phyloP scores from a whole-genome alignment of 176 grass and related monocot genomes.

The Rhynchospora pubera region DNA sequence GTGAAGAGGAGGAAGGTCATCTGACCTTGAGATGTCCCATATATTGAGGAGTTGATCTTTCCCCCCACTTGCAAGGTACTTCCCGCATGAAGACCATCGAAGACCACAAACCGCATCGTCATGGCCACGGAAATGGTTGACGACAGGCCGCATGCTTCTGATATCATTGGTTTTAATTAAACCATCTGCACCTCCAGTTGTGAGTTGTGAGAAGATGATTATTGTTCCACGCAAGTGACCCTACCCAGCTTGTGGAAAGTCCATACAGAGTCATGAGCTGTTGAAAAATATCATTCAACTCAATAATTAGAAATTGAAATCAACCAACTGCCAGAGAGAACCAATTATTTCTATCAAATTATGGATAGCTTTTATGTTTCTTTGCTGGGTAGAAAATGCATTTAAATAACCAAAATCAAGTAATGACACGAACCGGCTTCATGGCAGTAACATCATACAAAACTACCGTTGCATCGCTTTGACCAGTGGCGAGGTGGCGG shows the following conservation, averaged over 20 bases:
- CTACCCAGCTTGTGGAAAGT: no score
- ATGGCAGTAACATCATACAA: constrained; percentile 31
- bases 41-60: neutral
- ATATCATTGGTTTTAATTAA: no score
- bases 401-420: neutral
- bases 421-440: constrained; percentile 22
- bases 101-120: no score
- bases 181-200: no score
- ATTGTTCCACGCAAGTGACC: no score
- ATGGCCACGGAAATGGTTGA: no score
- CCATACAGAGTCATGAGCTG: constrained; percentile 25
- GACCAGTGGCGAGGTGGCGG: constrained; percentile 29
- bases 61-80: neutral
- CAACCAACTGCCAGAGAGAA: neutral
- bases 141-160: no score
- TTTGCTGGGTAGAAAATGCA: neutral
- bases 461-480: constrained; percentile 36
- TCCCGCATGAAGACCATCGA: constrained; percentile 7
- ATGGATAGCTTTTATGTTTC: neutral
- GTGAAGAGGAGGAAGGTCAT: constrained; percentile 8
- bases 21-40: constrained; percentile 35
- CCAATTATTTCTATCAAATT: neutral
- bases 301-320: neutral
- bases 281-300: neutral
- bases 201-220: no score